A percentile compares a stretch with the other conserved stretches of the same genome.
phyloP scores from a whole-genome alignment of 1,284 basidiomycete species.

The Ustilago esculenta region DNA sequence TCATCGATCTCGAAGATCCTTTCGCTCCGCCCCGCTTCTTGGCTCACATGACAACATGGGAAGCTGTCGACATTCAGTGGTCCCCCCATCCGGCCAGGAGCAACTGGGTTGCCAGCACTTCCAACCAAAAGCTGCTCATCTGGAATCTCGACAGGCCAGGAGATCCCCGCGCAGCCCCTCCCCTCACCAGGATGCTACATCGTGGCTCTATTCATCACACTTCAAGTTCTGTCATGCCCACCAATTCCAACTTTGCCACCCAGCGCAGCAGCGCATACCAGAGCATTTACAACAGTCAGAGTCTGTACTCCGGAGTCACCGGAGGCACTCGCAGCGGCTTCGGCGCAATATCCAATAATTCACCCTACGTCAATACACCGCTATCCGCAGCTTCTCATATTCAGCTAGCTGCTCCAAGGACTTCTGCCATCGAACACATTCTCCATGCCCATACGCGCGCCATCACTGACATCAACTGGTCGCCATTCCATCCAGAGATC shows the following conservation, averaged over 20 bases:
- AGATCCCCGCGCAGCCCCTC: slow-evolving; percentile 34
- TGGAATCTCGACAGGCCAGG: slow-evolving; percentile 80
- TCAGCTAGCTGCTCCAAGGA: slow-evolving; percentile 15
- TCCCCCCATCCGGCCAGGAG: slow-evolving; percentile 86
- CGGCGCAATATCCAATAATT: slow-evolving; percentile 20
- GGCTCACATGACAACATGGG: slow-evolving; percentile 95
- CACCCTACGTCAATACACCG: slow-evolving; percentile 25
- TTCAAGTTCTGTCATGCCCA: slow-evolving; percentile 34
- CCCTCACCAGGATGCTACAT: slow-evolving; percentile 19
- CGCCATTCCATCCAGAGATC: slow-evolving; percentile 62
- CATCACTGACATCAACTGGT: slow-evolving; percentile 67
- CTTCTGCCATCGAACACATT: slow-evolving; percentile 59
- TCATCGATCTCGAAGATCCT: slow-evolving; percentile 90
- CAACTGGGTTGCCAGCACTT: slow-evolving; percentile 93
- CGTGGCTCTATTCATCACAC: slow-evolving; percentile 31
- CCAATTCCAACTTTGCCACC: slow-evolving; percentile 28
- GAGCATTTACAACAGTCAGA: slow-evolving; percentile 36
- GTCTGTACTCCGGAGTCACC: slow-evolving; percentile 34
- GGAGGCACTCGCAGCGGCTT: slow-evolving; percentile 37
- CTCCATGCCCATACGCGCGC: slow-evolving; percentile 62
- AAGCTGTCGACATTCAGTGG: slow-evolving; percentile 94
- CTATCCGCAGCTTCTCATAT: slow-evolving; percentile 18
- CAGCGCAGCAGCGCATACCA: slow-evolving; percentile 42
- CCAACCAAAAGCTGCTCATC: slow-evolving; percentile 92
- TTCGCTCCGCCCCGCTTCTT: slow-evolving; percentile 88